A percentile compares a stretch with the other conserved stretches of the same genome.
Evolutionary conservation across 2,329 filamentous ascomycete species (phyloP).

Genomic region (Penicillium expansum): DNA sequence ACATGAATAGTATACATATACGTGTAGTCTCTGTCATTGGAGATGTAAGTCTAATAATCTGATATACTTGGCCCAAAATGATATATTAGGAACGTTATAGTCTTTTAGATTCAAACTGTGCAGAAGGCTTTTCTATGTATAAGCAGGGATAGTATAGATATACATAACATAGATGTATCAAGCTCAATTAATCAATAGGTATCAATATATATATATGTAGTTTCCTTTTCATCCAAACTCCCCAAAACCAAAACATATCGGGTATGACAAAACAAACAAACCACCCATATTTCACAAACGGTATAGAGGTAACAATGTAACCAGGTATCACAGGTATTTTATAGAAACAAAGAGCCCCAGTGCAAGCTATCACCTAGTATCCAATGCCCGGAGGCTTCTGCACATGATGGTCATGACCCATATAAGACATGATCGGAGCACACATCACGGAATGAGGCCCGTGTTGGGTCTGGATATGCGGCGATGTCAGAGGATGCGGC

Average conservation of each 20-base stretch:
- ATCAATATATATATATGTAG: constrained; percentile 12
- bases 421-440: constrained; percentile 29
- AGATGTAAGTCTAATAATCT: neutral
- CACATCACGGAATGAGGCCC: constrained; percentile 29
- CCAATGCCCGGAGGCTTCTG: constrained; percentile 25
- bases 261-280: constrained; percentile 19
- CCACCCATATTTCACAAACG: constrained; percentile 19
- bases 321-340: constrained; percentile 9
- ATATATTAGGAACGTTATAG: neutral
- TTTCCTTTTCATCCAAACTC: constrained; percentile 9
- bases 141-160: neutral
- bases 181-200: constrained; percentile 8
- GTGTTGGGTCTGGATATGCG: constrained; percentile 24
- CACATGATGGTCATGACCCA: constrained; percentile 21
- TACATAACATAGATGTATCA: neutral
- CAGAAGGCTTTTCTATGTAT: neutral
- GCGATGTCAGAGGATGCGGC: constrained; percentile 15
- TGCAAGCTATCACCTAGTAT: constrained; percentile 13
- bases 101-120: neutral
- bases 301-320: constrained; percentile 2
- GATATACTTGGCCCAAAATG: neutral
- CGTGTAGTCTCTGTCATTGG: neutral
- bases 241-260: constrained; percentile 10
- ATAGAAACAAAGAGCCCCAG: constrained; percentile 4
- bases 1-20: neutral